These are phyloP conservation scores for Pyrenochaeta sp. DNA, from an alignment of 2,329 filamentous ascomycete genomes.

Conservation along the genomic window DNA sequence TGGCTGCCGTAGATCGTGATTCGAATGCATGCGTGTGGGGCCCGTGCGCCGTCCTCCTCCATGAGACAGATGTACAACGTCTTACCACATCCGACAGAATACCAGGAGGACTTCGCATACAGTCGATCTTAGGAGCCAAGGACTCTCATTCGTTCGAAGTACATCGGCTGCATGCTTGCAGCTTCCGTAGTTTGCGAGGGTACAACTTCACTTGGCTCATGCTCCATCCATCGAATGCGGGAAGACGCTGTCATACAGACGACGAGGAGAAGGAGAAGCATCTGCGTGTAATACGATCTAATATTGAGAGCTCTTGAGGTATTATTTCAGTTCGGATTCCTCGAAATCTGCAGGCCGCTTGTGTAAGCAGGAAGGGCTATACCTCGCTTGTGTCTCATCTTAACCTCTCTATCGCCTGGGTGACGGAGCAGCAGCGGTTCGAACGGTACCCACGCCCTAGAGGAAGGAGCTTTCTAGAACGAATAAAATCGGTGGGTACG, in stretches of 20 bases:
- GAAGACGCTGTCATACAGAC: neutral
- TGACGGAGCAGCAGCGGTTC: neutral
- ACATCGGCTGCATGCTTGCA: neutral
- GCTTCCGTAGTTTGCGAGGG: neutral
- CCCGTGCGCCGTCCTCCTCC: neutral
- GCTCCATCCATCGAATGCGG: neutral
- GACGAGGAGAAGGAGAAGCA: neutral
- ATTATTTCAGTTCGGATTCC: neutral
- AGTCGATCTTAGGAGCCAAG: neutral
- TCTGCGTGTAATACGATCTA: neutral
- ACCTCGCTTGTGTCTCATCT: conserved; percentile 19
- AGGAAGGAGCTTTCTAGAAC: neutral
- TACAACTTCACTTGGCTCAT: neutral
- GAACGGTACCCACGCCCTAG: neutral
- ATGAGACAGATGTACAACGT: neutral
- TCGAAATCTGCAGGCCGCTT: neutral
- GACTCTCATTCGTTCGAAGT: neutral
- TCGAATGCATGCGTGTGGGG: neutral
- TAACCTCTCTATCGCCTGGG: conserved; percentile 8
- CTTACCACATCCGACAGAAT: neutral
- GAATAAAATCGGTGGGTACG: neutral
- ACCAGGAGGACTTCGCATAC: neutral
- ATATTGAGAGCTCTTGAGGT: neutral
- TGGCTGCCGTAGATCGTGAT: neutral
- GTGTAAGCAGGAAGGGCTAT: conserved; percentile 3